These are phyloP conservation scores for Dissophora globulifera DNA, from an alignment of 192 early-diverging fungal species.

Conservation along the genomic window DNA sequence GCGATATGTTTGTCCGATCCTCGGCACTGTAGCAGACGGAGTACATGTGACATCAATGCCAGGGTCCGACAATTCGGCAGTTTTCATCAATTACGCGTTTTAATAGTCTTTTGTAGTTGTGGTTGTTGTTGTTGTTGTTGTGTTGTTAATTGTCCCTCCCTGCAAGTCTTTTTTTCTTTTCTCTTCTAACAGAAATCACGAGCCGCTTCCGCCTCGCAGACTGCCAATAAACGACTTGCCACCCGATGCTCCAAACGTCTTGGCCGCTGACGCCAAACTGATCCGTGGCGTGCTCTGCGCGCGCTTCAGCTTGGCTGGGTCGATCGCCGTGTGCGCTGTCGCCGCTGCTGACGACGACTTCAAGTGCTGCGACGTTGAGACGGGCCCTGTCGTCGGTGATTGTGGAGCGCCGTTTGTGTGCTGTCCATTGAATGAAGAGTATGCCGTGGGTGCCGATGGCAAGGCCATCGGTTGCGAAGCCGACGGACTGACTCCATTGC, in stretches of 20 bases:
- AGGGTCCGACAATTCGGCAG: too few species aligned
- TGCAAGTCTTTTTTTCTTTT: not conserved
- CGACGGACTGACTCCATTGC: constrained; percentile 7
- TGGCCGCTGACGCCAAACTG: constrained; percentile 39
- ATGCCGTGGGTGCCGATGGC: constrained; percentile 5
- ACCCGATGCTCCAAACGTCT: constrained; percentile 37
- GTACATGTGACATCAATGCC: too few species aligned
- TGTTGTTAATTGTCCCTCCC: not conserved
- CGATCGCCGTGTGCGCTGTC: constrained; percentile 27
- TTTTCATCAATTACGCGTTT: too few species aligned
- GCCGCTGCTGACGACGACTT: constrained; percentile 3
- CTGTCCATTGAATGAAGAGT: constrained; percentile 5
- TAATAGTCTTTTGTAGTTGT: too few species aligned
- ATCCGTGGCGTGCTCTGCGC: constrained; percentile 47
- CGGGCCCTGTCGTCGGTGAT: not conserved
- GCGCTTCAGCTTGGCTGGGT: constrained; percentile 44
- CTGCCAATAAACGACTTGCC: constrained; percentile 49
- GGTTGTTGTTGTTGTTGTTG: not conserved
- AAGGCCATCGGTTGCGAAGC: not conserved
- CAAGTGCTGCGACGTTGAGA: constrained; percentile 1
- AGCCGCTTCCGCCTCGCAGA: constrained; percentile 25
- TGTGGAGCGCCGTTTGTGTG: not conserved
- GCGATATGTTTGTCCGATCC: too few species aligned
- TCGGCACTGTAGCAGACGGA: too few species aligned
- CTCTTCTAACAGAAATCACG: constrained; percentile 1